These are phyloP conservation scores for Panicum virgatum DNA, from an alignment of 202 grass and related monocot genomes.

Conservation along the genomic window DNA sequence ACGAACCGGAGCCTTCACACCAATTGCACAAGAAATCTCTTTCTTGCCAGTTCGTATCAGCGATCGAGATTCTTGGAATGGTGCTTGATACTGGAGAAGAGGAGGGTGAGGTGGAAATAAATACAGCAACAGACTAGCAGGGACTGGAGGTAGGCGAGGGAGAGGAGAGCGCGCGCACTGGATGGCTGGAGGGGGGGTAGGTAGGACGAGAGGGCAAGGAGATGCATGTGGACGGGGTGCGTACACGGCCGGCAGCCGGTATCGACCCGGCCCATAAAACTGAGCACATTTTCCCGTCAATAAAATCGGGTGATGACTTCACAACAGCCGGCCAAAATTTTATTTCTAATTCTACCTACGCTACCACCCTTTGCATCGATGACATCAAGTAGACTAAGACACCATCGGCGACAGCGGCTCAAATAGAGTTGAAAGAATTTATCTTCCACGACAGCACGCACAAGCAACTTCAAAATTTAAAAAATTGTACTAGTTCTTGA, in stretches of 20 bases:
- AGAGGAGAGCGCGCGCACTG: neutral
- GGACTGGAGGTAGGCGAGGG: neutral
- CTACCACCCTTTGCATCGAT: too few relatives aligned
- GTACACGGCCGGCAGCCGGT: conserved; percentile 25
- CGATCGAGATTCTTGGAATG: neutral
- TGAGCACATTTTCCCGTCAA: neutral
- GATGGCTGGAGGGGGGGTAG: too few relatives aligned
- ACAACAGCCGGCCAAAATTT: too few relatives aligned
- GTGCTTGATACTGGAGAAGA: neutral
- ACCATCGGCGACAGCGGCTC: too few relatives aligned
- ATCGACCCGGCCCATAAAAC: neutral
- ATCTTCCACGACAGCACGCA: too few relatives aligned
- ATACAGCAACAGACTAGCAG: neutral
- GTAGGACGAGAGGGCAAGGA: neutral
- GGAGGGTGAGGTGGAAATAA: conserved; percentile 8
- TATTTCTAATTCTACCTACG: too few relatives aligned
- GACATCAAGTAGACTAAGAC: too few relatives aligned
- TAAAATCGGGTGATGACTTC: too few relatives aligned
- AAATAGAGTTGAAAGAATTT: too few relatives aligned
- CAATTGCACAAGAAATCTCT: neutral
- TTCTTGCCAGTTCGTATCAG: neutral
- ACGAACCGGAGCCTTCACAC: neutral
- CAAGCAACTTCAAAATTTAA: too few relatives aligned
- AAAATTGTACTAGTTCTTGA: too few relatives aligned
- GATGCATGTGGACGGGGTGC: conserved; percentile 16